phyloP scores from a whole-genome alignment of 495 filamentous ascomycete genomes.

The Geoglossum glabrum region DNA sequence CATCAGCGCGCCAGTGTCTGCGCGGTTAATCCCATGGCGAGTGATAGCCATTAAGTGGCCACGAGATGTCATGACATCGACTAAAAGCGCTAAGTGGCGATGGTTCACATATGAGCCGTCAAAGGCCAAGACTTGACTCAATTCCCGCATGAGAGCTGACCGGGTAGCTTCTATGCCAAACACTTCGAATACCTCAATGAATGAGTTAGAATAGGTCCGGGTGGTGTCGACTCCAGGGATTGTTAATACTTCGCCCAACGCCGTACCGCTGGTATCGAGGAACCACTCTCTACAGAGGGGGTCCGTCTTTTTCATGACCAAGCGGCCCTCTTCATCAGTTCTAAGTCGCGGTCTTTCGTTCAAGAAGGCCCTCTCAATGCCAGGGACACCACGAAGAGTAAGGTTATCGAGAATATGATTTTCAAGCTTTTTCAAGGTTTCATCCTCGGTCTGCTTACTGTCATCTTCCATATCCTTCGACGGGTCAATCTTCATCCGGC shows the following conservation, averaged over 20 bases:
- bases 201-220: slow-evolving; percentile 87
- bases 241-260: slow-evolving; percentile 59
- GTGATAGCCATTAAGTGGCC: slow-evolving; percentile 89
- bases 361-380: slow-evolving; percentile 81
- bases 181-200: slow-evolving; percentile 78
- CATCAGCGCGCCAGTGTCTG: slow-evolving; percentile 96
- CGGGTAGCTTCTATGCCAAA: slow-evolving; percentile 94
- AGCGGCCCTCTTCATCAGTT: slow-evolving; percentile 40
- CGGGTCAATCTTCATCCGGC: slow-evolving; percentile 55
- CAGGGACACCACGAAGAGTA: slow-evolving; percentile 71
- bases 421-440: slow-evolving; percentile 76
- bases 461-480: slow-evolving; percentile 56
- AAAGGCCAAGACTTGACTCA: slow-evolving; percentile 81
- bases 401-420: slow-evolving; percentile 77
- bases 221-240: slow-evolving; percentile 76
- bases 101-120: slow-evolving; percentile 99
- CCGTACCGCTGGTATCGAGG: slow-evolving; percentile 78
- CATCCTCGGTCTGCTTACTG: slow-evolving; percentile 66
- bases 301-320: slow-evolving; percentile 48
- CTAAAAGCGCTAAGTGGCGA: slow-evolving; percentile 85
- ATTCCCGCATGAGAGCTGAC: slow-evolving; percentile 62
- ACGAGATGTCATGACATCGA: slow-evolving; percentile 94
- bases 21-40: slow-evolving; percentile 93
- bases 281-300: slow-evolving; percentile 74
- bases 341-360: slow-evolving; percentile 52